Evolutionary conservation across 2,329 filamentous ascomycete species (phyloP).

Genomic region (Fusarium udum): DNA sequence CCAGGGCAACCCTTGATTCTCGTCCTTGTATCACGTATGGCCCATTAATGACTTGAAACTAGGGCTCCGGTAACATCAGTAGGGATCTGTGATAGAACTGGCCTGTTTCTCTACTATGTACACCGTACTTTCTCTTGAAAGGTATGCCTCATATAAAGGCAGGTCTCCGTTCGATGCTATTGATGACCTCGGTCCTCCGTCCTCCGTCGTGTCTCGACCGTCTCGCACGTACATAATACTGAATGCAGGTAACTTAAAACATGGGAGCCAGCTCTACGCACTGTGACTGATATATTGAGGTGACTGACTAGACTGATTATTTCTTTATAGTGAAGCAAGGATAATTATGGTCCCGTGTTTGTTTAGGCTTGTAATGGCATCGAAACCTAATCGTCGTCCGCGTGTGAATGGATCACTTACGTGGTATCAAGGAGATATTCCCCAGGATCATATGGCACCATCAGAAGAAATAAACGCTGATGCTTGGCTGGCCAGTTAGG

Average conservation of each 20-base stretch:
- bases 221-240: background rate
- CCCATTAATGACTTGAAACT: conserved; percentile 15
- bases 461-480: background rate
- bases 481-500: conserved; percentile 1
- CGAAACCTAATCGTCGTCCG: background rate
- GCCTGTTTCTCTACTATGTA: background rate
- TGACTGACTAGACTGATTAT: background rate
- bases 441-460: conserved; percentile 15
- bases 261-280: background rate
- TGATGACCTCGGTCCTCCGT: background rate
- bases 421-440: conserved; percentile 22
- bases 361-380: background rate
- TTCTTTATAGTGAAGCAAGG: background rate
- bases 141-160: background rate
- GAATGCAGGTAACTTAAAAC: conserved; percentile 11
- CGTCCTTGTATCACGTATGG: conserved; percentile 11
- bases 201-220: background rate
- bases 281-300: background rate
- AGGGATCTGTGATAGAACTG: conserved; percentile 18
- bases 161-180: background rate
- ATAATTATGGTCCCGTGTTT: background rate
- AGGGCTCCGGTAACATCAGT: conserved; percentile 6
- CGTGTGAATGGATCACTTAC: background rate
- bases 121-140: background rate
- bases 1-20: background rate